Percentiles rank a stretch among this genome's conserved stretches.
phyloP scores from a whole-genome alignment of 768 basidiomycete genomes.

The Boletus bicolor region DNA sequence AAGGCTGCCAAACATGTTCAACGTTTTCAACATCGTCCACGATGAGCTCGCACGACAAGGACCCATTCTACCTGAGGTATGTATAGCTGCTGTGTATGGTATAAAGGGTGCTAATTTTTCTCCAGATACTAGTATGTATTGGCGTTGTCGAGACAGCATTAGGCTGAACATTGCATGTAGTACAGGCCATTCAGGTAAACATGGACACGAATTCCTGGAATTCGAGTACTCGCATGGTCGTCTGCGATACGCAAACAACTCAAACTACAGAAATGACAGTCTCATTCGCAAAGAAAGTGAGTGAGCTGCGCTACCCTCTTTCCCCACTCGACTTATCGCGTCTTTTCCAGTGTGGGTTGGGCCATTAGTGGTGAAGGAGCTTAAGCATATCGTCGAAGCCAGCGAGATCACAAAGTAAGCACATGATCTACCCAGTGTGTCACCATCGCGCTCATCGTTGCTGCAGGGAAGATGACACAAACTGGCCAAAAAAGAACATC shows the following conservation, averaged over 20 bases:
- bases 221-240: constrained; percentile 98
- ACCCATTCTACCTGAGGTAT: constrained; percentile 80
- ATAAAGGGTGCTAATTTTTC: constrained; percentile 13
- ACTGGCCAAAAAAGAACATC: constrained; percentile 99
- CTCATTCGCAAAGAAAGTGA: constrained; percentile 98
- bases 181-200: constrained; percentile 97
- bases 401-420: constrained; percentile 91
- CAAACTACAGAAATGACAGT: constrained; percentile 97
- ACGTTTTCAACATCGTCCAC: constrained; percentile 16
- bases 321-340: neutral
- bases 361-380: constrained; percentile 86
- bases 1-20: neutral
- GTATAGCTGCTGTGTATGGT: constrained; percentile 10
- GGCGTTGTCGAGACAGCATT: neutral
- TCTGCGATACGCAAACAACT: constrained; percentile 97
- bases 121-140: constrained; percentile 51
- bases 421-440: neutral
- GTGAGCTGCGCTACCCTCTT: constrained; percentile 31
- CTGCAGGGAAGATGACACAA: constrained; percentile 91
- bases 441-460: neutral
- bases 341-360: constrained; percentile 82
- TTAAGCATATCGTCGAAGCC: constrained; percentile 89
- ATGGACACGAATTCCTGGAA: constrained; percentile 96
- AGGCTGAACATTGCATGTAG: constrained; percentile 4
- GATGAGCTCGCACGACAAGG: constrained; percentile 47